phyloP scores from a whole-genome alignment of 2,329 filamentous ascomycete species.

The Colletotrichum lupini region DNA sequence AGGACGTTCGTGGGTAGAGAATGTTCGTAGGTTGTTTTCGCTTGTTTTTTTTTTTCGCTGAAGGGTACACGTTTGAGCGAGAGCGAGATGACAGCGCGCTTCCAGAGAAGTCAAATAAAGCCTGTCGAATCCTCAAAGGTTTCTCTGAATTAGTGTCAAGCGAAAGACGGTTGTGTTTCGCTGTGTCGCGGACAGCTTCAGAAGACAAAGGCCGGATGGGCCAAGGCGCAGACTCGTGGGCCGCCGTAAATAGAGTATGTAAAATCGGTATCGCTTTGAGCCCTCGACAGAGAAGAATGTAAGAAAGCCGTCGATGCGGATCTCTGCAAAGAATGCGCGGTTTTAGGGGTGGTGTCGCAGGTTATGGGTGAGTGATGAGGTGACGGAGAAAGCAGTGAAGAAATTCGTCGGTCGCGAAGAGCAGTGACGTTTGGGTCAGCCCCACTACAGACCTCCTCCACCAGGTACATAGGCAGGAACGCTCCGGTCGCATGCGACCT shows the following conservation, averaged over 20 bases:
- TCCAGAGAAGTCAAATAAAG: background rate
- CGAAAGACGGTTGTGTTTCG: conserved; percentile 4
- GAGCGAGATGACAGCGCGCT: background rate
- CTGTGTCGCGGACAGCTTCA: conserved; percentile 6
- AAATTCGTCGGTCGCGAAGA: conserved; percentile 35
- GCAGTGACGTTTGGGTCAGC: conserved; percentile 38
- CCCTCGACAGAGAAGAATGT: background rate
- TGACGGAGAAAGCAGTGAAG: conserved; percentile 13
- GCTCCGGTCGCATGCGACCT: conserved; percentile 21
- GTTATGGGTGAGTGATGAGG: conserved; percentile 1
- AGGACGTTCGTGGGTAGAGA: background rate
- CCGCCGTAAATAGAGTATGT: background rate
- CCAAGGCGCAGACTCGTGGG: conserved; percentile 20
- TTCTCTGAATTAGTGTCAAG: background rate
- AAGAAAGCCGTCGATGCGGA: background rate
- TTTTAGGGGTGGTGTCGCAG: background rate
- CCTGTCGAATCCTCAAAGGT: background rate
- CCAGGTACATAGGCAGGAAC: conserved; percentile 31
- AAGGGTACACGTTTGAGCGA: background rate
- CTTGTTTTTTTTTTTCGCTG: background rate
- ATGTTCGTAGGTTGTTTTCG: background rate
- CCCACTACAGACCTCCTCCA: conserved; percentile 17
- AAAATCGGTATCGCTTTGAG: background rate
- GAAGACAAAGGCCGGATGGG: conserved; percentile 10
- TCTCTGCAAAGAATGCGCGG: background rate